Percentiles rank a stretch among this genome's conserved stretches.
phyloP scores from a whole-genome alignment of 2,329 filamentous ascomycete species.

The Cercospora brassicicola region DNA sequence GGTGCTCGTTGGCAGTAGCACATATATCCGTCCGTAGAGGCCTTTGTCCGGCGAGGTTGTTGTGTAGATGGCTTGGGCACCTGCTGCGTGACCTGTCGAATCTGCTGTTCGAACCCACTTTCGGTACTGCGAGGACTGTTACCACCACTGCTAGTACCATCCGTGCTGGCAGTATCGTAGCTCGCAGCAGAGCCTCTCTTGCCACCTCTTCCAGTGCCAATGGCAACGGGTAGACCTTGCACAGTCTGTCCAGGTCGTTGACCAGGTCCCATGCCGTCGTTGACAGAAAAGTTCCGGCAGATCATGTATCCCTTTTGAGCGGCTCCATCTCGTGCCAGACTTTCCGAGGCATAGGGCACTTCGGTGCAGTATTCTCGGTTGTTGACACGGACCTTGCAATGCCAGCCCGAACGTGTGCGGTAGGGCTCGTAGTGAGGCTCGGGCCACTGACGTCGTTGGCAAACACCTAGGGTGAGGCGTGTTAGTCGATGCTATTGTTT shows the following conservation, averaged over 20 bases:
- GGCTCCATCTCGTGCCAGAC: constrained; percentile 85
- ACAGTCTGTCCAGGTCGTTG: constrained; percentile 57
- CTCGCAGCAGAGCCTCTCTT: constrained; percentile 47
- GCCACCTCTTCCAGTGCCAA: constrained; percentile 59
- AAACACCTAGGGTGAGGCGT: constrained; percentile 65
- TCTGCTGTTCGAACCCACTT: constrained; percentile 44
- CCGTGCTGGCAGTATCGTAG: constrained; percentile 49
- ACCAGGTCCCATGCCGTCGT: constrained; percentile 79
- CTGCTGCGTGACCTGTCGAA: constrained; percentile 29
- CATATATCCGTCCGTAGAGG: constrained; percentile 28
- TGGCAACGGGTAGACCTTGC: constrained; percentile 64
- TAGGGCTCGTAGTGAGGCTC: constrained; percentile 87
- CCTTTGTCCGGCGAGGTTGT: neutral
- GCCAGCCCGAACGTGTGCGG: constrained; percentile 71
- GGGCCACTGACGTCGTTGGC: constrained; percentile 89
- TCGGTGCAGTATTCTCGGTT: constrained; percentile 96
- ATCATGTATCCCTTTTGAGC: constrained; percentile 97
- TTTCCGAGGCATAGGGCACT: constrained; percentile 75
- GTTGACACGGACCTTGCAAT: constrained; percentile 90
- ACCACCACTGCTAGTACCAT: constrained; percentile 49
- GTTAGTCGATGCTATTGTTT: constrained; percentile 10
- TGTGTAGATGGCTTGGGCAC: constrained; percentile 19
- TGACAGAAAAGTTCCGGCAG: constrained; percentile 94
- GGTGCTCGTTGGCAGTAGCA: constrained; percentile 41
- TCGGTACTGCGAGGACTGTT: constrained; percentile 56